Conservation (phyloP, 148 eudicot species). For the Persicaria tinctoria region DNA sequence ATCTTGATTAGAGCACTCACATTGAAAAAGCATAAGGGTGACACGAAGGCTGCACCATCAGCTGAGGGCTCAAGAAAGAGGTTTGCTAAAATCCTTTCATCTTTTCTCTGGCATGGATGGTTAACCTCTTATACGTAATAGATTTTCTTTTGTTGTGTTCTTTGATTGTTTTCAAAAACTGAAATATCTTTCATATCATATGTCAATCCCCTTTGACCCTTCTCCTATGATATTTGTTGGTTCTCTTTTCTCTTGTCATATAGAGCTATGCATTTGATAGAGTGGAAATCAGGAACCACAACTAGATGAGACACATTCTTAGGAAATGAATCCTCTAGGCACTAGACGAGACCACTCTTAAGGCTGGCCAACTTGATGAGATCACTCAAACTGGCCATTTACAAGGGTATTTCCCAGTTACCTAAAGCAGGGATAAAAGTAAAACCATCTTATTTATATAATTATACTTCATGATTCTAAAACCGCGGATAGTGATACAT, state of each 20-base stretch:
- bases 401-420: no score
- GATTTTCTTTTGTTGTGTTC: neutral
- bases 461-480: no score
- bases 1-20: conserved; percentile 85
- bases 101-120: neutral
- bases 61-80: conserved; percentile 71
- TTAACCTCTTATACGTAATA: neutral
- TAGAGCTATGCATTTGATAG: no score
- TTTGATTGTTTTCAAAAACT: neutral
- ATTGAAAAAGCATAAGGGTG: conserved; percentile 65
- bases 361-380: no score
- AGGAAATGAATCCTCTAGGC: no score
- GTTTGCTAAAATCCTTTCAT: conserved; percentile 21
- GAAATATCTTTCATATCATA: neutral
- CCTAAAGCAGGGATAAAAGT: no score
- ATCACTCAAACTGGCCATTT: no score
- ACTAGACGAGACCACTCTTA: no score
- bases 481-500: no score
- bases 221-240: neutral
- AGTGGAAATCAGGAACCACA: no score
- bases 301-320: no score
- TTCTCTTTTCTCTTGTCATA: neutral
- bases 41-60: conserved; percentile 28
- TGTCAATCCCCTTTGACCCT: neutral
- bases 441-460: no score